Conservation (phyloP, 179 eudicot species). For the Patellifolia procumbens region DNA sequence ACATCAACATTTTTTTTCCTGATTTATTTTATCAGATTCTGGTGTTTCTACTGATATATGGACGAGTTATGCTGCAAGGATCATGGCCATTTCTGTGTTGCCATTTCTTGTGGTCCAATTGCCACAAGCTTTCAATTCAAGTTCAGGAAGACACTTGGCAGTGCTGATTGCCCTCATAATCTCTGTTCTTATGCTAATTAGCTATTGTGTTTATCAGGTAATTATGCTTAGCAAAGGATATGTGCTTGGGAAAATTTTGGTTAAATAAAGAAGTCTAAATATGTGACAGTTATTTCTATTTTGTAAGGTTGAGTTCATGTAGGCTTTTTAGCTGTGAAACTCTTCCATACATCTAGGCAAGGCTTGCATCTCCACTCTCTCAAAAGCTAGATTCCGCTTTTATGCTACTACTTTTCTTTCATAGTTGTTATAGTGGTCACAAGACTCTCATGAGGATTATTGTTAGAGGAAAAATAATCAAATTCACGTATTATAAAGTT, state of each 20-base stretch:
- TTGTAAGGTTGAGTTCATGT: too few species aligned
- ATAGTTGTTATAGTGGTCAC: too few species aligned
- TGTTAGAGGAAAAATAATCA: too few species aligned
- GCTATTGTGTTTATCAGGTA: conserved; percentile 49
- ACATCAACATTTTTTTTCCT: neutral
- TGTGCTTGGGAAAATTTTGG: neutral
- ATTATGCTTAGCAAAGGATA: neutral
- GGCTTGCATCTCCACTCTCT: too few species aligned
- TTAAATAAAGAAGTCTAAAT: too few species aligned
- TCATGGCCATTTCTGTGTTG: conserved; percentile 63
- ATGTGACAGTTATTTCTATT: too few species aligned
- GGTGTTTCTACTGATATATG: conserved; percentile 59
- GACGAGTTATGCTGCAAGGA: conserved; percentile 62
- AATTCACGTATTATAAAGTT: too few species aligned
- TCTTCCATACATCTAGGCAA: neutral
- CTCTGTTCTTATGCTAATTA: conserved; percentile 44
- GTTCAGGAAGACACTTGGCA: conserved; percentile 45
- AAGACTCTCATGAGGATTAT: too few species aligned
- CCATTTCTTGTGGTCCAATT: conserved; percentile 62
- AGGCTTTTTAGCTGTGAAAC: neutral
- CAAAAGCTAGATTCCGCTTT: too few species aligned
- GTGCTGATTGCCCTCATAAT: conserved; percentile 44
- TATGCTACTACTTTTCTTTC: too few species aligned
- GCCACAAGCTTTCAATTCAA: conserved; percentile 47
- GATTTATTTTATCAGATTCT: conserved; percentile 36